Base-by-base conservation (phyloP, 2,329 filamentous ascomycete genomes). In the Trichoderma sp. region DNA sequence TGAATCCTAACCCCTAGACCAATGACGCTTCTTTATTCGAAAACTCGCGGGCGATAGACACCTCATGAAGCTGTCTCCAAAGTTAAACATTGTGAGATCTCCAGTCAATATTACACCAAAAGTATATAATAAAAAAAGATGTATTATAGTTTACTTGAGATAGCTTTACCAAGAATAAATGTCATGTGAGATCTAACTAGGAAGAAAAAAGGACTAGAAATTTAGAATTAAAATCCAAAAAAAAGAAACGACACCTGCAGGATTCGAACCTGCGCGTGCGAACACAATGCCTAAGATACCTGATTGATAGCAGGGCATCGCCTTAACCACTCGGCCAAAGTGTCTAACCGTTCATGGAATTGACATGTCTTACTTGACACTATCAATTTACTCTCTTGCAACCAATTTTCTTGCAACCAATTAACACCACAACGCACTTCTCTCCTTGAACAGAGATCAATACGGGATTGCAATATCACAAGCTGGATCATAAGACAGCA, bases 251-350 rank as follows among this genome's bases (percentile, higher is more conserved):
- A 72, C 71, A 72, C 71, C 71, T 72, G 71, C 71, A 72, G 71
- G 71, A 72, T 72, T 72, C 71, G 71, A 72, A 72, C 71, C 71
- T 72, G 71, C 71, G 71, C 71, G 71, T 72, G 71, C 71, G 71
- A 72, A 72, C 71, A 72, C 71, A 72, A 72, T 72, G 71, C 71
- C 71, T 72, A 50, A 26, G 71, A 66, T 72, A 72, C 53, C 66
- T 15, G 8, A 28, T 34, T 23, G 66, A 72, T 72, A 72, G 71
- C 71, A 72, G 71, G 71, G 71, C 71, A 72, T 72, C 71, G 71
- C 71, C 71, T 72, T 72, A 72, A 72, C 71, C 71, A 72, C 71
- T 72, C 71, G 71, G 71, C 71, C 71, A 72, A 72, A 72, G 71
- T 72, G 71, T 72, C 71, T 69, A 69, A 69, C 71, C 28, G 26